These are phyloP conservation scores for Penicillium sp. DNA, from an alignment of 2,329 filamentous ascomycete species.

Conservation along the genomic window DNA sequence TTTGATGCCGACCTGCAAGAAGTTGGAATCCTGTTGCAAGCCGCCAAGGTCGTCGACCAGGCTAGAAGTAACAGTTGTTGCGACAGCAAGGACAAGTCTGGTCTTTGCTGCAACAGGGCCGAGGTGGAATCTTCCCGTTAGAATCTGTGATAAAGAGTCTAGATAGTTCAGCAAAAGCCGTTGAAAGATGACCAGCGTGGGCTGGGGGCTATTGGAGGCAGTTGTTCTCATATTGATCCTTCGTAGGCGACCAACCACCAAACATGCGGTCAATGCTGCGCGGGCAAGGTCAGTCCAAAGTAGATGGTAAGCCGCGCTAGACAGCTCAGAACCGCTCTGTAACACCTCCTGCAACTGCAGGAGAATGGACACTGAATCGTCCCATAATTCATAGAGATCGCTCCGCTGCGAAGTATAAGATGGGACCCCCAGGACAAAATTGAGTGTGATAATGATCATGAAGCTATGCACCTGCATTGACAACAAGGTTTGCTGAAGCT, in stretches of 20 bases:
- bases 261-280: background rate
- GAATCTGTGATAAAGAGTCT: background rate
- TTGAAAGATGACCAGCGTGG: background rate
- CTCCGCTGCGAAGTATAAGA: background rate
- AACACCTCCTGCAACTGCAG: background rate
- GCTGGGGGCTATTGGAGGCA: background rate
- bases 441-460: background rate
- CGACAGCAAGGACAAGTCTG: background rate
- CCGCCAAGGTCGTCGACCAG: background rate
- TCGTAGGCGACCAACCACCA: background rate
- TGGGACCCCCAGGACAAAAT: background rate
- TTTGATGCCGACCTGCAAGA: background rate
- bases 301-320: background rate
- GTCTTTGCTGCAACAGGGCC: background rate
- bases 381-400: background rate
- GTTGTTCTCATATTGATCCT: background rate
- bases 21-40: background rate
- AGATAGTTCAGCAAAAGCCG: background rate
- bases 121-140: background rate
- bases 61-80: background rate
- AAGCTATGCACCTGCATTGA: background rate
- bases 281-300: background rate
- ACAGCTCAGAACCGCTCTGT: background rate
- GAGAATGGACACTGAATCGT: background rate
- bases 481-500: background rate